Evolutionary conservation across 768 basidiomycete species (phyloP).

Genomic region (Rubroboletus satanas): DNA sequence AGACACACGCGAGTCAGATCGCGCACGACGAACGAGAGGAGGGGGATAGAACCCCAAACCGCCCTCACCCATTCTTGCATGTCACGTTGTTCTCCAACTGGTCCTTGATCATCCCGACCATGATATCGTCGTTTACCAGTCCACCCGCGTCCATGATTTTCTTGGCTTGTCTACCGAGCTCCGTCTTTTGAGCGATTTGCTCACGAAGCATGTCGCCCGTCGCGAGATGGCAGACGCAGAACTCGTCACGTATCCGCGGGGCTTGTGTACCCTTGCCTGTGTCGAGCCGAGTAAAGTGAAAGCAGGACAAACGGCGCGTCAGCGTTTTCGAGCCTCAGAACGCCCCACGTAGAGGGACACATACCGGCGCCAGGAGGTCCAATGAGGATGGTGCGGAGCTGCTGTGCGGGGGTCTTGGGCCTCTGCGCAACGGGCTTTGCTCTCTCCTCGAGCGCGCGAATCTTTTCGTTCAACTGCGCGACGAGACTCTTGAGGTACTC

Average conservation of each 20-base stretch:
- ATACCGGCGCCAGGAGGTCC: constrained; percentile 96
- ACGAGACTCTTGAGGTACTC: constrained; percentile 95
- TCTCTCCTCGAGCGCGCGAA: constrained; percentile 69
- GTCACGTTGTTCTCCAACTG: constrained; percentile 89
- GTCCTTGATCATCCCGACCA: constrained; percentile 96
- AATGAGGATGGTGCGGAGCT: constrained; percentile 87
- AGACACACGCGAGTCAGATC: not conserved
- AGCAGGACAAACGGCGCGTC: not conserved
- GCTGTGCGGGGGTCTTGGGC: constrained; percentile 63
- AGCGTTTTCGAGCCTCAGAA: not conserved
- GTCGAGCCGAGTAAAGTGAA: not conserved
- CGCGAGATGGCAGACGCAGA: constrained; percentile 96
- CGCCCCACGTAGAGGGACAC: constrained; percentile 19
- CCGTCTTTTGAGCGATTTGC: constrained; percentile 83
- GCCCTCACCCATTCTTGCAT: constrained; percentile 97
- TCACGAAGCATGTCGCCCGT: constrained; percentile 99
- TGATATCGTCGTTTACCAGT: constrained; percentile 94
- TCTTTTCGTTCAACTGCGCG: constrained; percentile 87
- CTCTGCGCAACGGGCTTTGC: constrained; percentile 44
- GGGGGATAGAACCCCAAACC: too few species aligned
- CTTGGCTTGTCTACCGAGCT: constrained; percentile 88
- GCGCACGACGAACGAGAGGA: not conserved
- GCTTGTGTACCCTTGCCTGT: constrained; percentile 98
- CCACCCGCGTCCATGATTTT: constrained; percentile 96
- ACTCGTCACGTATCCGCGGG: constrained; percentile 85